Conservation (phyloP, 352 stramenopile genomes). For the Globisporangium takayamanum region DNA sequence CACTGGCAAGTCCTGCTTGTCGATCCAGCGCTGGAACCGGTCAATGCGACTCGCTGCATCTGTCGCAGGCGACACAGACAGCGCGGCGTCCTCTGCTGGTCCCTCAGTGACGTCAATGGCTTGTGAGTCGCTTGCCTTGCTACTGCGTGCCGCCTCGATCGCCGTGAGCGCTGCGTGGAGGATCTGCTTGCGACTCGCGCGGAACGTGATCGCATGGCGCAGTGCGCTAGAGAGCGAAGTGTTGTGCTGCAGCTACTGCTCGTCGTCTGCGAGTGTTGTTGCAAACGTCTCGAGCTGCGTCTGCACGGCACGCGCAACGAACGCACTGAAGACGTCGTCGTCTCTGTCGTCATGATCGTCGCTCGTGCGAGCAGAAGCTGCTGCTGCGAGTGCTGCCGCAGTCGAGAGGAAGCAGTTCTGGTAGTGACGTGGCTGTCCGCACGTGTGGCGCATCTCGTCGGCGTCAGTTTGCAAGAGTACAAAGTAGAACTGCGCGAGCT, state of each 20-base stretch:
- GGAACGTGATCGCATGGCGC: slow-evolving; percentile 33
- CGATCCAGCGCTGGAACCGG: slow-evolving; percentile 47
- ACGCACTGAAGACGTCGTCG: slow-evolving; percentile 6
- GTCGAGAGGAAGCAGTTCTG: slow-evolving; percentile 27
- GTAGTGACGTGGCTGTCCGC: slow-evolving; percentile 18
- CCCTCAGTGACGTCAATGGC: background rate
- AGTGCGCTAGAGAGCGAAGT: background rate
- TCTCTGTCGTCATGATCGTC: slow-evolving; percentile 3
- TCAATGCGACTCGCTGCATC: slow-evolving; percentile 12
- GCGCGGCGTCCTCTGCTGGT: background rate
- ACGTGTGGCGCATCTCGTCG: slow-evolving; percentile 14
- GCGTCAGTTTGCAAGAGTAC: slow-evolving; percentile 18
- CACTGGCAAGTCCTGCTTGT: slow-evolving; percentile 21
- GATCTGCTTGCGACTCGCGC: slow-evolving; percentile 47
- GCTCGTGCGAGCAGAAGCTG: background rate
- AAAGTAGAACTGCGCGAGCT: slow-evolving; percentile 28
- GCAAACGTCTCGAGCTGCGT: slow-evolving; percentile 25
- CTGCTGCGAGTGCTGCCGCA: background rate
- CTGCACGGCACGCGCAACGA: slow-evolving; percentile 9
- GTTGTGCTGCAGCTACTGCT: background rate
- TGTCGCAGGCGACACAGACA: background rate
- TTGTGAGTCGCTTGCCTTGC: background rate
- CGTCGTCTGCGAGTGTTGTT: slow-evolving; percentile 39
- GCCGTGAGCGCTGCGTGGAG: slow-evolving; percentile 18
- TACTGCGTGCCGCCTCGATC: slow-evolving; percentile 5